Percentiles rank a stretch among this genome's conserved stretches.
phyloP scores from a whole-genome alignment of 768 basidiomycete species.

The Amanita exitialis region DNA sequence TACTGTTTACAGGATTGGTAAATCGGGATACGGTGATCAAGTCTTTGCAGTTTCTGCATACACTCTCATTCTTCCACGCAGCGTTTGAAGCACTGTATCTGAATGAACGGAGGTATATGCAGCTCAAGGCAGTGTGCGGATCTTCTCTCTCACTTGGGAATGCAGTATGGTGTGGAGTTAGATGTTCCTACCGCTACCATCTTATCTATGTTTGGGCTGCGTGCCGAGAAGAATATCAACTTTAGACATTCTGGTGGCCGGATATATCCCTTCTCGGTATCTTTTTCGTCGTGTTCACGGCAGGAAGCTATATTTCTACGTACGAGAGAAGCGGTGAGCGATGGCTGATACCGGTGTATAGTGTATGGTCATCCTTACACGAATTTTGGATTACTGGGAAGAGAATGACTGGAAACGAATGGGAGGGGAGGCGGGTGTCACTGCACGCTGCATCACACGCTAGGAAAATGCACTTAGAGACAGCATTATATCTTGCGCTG shows the following conservation, averaged over 20 bases:
- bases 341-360: not conserved
- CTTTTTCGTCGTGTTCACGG: constrained; percentile 76
- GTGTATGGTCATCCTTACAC: not conserved
- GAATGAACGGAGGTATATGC: constrained; percentile 90
- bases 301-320: constrained; percentile 71
- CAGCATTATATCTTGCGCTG: too few relatives aligned
- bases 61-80: constrained; percentile 95
- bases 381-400: not conserved
- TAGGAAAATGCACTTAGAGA: too few relatives aligned
- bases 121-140: constrained; percentile 87
- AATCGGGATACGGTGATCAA: constrained; percentile 80
- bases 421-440: too few relatives aligned
- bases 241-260: constrained; percentile 95
- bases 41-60: constrained; percentile 78
- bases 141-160: not conserved
- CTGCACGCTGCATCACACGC: too few relatives aligned
- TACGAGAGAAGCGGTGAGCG: constrained; percentile 62
- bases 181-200: constrained; percentile 96
- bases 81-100: constrained; percentile 95
- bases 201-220: constrained; percentile 86
- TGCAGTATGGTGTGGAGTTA: constrained; percentile 89
- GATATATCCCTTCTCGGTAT: constrained; percentile 80
- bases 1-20: constrained; percentile 93
- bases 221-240: constrained; percentile 12
- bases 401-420: too few relatives aligned